phyloP scores from a whole-genome alignment of 768 basidiomycete species.

The Podaxis mareebaensis region DNA sequence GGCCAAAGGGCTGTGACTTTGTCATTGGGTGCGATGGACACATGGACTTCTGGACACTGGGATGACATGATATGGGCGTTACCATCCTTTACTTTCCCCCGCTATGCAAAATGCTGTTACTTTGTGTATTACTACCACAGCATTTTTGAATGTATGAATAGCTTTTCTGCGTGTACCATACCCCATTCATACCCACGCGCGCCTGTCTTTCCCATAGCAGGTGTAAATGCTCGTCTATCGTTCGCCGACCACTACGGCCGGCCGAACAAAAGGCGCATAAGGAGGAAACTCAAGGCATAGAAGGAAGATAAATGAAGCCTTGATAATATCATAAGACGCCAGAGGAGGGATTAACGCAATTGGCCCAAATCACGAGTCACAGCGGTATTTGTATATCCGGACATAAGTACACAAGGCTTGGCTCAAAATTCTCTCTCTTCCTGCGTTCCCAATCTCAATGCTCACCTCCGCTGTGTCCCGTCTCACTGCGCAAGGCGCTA shows the following conservation, averaged over 20 bases:
- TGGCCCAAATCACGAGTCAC: background rate
- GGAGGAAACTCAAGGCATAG: background rate
- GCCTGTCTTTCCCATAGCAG: too few relatives aligned
- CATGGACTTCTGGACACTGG: too few relatives aligned
- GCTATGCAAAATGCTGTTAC: background rate
- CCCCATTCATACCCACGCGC: background rate
- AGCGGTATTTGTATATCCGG: background rate
- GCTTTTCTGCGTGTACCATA: background rate
- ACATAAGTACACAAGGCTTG: background rate
- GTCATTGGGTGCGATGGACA: background rate
- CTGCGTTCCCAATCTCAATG: background rate
- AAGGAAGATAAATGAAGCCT: background rate
- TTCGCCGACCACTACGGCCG: too few relatives aligned
- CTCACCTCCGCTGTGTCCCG: slow-evolving; percentile 2
- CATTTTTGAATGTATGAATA: slow-evolving; percentile 4
- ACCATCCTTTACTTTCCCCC: background rate
- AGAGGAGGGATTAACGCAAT: slow-evolving; percentile 11
- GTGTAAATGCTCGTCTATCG: too few relatives aligned
- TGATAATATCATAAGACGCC: background rate
- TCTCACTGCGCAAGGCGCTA: background rate
- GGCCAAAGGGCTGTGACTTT: background rate
- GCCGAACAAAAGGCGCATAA: too few relatives aligned
- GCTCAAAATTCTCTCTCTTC: background rate
- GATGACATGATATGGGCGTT: too few relatives aligned
- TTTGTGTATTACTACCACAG: too few relatives aligned